Evolutionary conservation across 2,329 filamentous ascomycete species (phyloP).

Genomic region (Elsinoe australis): DNA sequence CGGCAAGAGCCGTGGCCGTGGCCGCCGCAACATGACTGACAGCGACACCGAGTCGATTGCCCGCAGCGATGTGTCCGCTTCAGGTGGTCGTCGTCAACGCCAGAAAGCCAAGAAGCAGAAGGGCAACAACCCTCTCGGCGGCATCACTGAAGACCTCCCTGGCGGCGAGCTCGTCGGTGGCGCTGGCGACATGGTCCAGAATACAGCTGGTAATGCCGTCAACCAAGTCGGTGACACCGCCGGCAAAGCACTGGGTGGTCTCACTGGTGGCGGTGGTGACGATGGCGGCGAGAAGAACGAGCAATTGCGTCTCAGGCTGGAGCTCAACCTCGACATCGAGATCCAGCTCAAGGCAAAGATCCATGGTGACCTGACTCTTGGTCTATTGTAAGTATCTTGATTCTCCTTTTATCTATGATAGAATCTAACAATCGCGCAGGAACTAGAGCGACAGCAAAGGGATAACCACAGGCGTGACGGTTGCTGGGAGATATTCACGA

Average conservation of each 20-base stretch:
- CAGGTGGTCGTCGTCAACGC: constrained; percentile 50
- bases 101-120: constrained; percentile 46
- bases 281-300: constrained; percentile 38
- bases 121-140: constrained; percentile 44
- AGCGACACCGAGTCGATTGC: constrained; percentile 49
- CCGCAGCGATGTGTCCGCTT: constrained; percentile 46
- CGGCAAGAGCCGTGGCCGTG: constrained; percentile 44
- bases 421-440: not conserved
- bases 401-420: not conserved
- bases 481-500: constrained; percentile 10
- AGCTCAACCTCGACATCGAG: constrained; percentile 56
- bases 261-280: constrained; percentile 37
- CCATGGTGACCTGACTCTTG: constrained; percentile 55
- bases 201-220: constrained; percentile 44
- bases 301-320: constrained; percentile 50
- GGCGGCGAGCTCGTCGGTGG: constrained; percentile 47
- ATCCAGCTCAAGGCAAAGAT: constrained; percentile 59
- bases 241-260: constrained; percentile 41
- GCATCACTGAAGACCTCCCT: constrained; percentile 47
- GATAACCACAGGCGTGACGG: not conserved
- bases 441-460: not conserved
- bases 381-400: constrained; percentile 39
- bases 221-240: constrained; percentile 39
- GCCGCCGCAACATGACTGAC: constrained; percentile 34
- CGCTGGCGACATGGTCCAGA: constrained; percentile 49